phyloP scores from a whole-genome alignment of 2,329 filamentous ascomycete species.

The Fusarium floridanum region DNA sequence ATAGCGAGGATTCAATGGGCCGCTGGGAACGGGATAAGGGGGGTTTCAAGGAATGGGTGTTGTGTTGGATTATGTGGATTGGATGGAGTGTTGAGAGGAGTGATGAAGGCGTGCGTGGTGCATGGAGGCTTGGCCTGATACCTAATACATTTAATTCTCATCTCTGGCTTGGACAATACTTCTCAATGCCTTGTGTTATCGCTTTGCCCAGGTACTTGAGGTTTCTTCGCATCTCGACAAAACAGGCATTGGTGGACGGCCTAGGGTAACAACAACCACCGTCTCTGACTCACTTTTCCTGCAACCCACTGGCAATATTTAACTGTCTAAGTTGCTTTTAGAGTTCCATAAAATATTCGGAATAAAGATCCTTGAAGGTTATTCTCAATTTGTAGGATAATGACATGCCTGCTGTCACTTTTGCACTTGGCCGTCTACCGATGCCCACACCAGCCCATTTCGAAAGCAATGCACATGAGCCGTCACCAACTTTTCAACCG shows the following conservation, averaged over 20 bases:
- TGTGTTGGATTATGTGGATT: neutral
- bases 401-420: neutral
- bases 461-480: no score
- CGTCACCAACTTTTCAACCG: neutral
- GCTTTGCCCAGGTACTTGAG: no score
- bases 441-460: neutral
- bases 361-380: neutral
- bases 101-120: constrained; percentile 19
- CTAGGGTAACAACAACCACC: neutral
- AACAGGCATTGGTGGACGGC: neutral
- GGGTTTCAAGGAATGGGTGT: constrained; percentile 8
- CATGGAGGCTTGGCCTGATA: constrained; percentile 29
- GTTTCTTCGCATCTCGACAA: no score
- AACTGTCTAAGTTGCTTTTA: no score
- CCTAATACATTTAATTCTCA: constrained; percentile 40
- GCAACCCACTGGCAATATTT: neutral
- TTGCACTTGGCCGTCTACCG: neutral
- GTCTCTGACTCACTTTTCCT: no score
- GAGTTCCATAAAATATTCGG: rapidly evolving
- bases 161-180: constrained; percentile 11
- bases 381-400: neutral
- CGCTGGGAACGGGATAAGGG: constrained; percentile 5
- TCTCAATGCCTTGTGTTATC: neutral
- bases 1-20: constrained; percentile 17
- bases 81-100: constrained; percentile 10